Evolutionary conservation across 2,329 filamentous ascomycete species (phyloP).

Genomic region (Penicillium capsulatum): DNA sequence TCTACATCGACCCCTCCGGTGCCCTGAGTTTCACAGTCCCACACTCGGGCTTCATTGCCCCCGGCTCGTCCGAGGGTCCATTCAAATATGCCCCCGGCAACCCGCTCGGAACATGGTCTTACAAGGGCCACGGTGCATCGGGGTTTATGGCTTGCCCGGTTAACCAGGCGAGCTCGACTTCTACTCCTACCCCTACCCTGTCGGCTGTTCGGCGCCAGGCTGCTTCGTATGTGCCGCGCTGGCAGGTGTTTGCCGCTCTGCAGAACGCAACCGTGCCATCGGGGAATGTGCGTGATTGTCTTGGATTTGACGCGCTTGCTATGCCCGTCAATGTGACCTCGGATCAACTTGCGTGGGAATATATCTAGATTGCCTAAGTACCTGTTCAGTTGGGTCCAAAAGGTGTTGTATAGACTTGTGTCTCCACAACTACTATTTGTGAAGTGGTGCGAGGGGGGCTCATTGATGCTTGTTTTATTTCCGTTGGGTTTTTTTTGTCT

Average conservation of each 20-base stretch:
- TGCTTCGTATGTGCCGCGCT: slow-evolving; percentile 19
- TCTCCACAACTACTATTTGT: too few species aligned
- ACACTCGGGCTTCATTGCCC: slow-evolving; percentile 51
- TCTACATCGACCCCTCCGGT: slow-evolving; percentile 55
- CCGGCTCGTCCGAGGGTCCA: slow-evolving; percentile 48
- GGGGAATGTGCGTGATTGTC: slow-evolving; percentile 36
- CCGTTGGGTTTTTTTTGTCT: too few species aligned
- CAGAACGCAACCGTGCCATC: slow-evolving; percentile 37
- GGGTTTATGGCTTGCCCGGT: slow-evolving; percentile 44
- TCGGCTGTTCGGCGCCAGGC: slow-evolving; percentile 6
- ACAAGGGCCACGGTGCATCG: slow-evolving; percentile 29
- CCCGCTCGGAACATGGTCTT: slow-evolving; percentile 27
- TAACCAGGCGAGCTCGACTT: neutral
- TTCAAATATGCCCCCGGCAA: slow-evolving; percentile 42
- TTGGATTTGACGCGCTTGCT: slow-evolving; percentile 37
- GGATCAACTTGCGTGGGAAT: slow-evolving; percentile 39
- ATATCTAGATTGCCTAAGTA: slow-evolving; percentile 25
- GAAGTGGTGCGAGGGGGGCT: too few species aligned
- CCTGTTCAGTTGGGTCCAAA: neutral
- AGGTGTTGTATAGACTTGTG: too few species aligned
- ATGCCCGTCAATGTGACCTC: slow-evolving; percentile 18
- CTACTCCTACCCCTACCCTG: slow-evolving; percentile 10
- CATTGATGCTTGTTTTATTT: too few species aligned
- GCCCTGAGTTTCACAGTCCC: slow-evolving; percentile 54
- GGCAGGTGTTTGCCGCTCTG: slow-evolving; percentile 40